These are phyloP conservation scores for Ogataea hybrid DNA, from an alignment of 1,139 yeast species.

Conservation along the genomic window DNA sequence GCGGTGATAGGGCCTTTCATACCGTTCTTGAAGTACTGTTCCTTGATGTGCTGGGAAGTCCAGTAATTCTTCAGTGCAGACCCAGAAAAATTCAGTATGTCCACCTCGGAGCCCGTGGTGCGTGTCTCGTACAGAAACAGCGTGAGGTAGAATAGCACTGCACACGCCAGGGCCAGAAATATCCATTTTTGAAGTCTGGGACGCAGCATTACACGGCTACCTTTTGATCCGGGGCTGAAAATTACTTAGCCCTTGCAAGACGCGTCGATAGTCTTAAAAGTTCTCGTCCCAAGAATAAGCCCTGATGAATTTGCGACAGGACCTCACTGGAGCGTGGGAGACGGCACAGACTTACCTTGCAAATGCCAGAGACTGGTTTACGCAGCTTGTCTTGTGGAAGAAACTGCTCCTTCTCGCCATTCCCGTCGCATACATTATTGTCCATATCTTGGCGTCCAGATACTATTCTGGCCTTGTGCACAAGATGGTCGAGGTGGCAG, in stretches of 20 bases:
- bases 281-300: neutral
- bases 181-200: slow-evolving; percentile 1
- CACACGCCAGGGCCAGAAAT: neutral
- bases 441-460: slow-evolving; percentile 3
- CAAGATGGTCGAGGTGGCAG: slow-evolving; percentile 17
- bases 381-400: slow-evolving; percentile 4
- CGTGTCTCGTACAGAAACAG: slow-evolving; percentile 1
- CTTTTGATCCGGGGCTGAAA: slow-evolving; percentile 6
- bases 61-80: slow-evolving; percentile 3
- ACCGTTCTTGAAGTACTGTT: slow-evolving; percentile 6
- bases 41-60: slow-evolving; percentile 3
- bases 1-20: slow-evolving; percentile 8
- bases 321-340: neutral
- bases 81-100: neutral
- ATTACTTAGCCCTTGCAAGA: neutral
- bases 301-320: neutral
- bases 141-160: neutral
- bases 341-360: neutral
- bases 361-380: neutral
- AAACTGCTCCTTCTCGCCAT: slow-evolving; percentile 4
- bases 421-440: neutral
- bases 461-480: slow-evolving; percentile 14
- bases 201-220: slow-evolving; percentile 1
- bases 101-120: neutral
- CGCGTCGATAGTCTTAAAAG: slow-evolving; percentile 6